phyloP scores from a whole-genome alignment of 2,329 filamentous ascomycete species.

The Lecanicillium sp. region DNA sequence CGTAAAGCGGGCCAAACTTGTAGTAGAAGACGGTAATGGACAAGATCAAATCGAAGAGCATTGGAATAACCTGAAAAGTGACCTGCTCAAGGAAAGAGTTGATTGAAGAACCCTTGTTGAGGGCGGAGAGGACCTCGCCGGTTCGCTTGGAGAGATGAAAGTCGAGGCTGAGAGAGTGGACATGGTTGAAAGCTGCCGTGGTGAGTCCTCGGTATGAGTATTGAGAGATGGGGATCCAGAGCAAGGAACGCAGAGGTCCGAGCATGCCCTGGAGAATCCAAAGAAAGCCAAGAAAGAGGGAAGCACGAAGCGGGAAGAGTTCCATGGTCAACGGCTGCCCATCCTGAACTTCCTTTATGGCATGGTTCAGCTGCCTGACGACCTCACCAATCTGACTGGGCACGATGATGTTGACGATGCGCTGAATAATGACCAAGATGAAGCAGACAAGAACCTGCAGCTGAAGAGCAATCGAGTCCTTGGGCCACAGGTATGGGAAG shows the following conservation, averaged over 20 bases:
- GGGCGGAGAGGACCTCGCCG: constrained; percentile 87
- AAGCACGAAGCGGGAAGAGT: constrained; percentile 31
- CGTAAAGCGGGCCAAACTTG: constrained; percentile 62
- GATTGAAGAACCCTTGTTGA: constrained; percentile 94
- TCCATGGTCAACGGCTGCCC: constrained; percentile 28
- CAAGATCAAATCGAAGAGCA: constrained; percentile 83
- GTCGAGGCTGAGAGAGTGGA: constrained; percentile 89
- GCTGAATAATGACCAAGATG: constrained; percentile 69
- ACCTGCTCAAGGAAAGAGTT: constrained; percentile 95
- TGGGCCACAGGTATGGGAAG: constrained; percentile 95
- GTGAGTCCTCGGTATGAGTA: constrained; percentile 94
- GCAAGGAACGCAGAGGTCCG: constrained; percentile 70
- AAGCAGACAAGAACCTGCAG: constrained; percentile 78
- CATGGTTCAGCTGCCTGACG: constrained; percentile 61
- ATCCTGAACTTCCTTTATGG: constrained; percentile 42
- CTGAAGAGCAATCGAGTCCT: constrained; percentile 67
- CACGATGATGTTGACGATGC: constrained; percentile 79
- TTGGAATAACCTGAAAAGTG: constrained; percentile 91
- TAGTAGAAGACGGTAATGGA: constrained; percentile 74
- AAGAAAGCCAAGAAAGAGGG: constrained; percentile 49
- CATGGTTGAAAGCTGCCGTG: constrained; percentile 93
- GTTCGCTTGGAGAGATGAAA: constrained; percentile 97
- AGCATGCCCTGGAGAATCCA: constrained; percentile 88
- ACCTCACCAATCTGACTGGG: constrained; percentile 76
- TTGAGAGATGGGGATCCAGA: constrained; percentile 96